These are phyloP conservation scores for Lomentospora prolificans DNA, from an alignment of 2,329 filamentous ascomycete genomes.

Conservation along the genomic window DNA sequence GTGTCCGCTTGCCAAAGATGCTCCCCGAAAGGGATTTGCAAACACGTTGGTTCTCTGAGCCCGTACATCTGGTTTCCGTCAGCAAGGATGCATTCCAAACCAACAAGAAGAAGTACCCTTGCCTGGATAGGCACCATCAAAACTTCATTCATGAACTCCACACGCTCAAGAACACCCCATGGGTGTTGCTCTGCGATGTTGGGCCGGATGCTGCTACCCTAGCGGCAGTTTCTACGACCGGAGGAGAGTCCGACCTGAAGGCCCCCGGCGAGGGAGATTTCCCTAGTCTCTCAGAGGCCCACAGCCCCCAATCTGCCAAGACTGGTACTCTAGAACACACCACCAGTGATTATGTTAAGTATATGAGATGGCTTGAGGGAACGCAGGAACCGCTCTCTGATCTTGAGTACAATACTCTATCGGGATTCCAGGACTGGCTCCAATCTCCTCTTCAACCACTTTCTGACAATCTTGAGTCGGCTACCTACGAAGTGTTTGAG, in stretches of 20 bases:
- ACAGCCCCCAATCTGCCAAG: conserved; percentile 22
- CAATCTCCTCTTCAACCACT: conserved; percentile 91
- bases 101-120: conserved; percentile 52
- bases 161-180: conserved; percentile 52
- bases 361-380: conserved; percentile 74
- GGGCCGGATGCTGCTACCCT: conserved; percentile 35
- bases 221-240: not conserved
- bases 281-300: conserved; percentile 62
- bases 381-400: conserved; percentile 57
- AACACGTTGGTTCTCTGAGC: conserved; percentile 60
- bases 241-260: not conserved
- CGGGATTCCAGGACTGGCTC: conserved; percentile 78
- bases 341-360: conserved; percentile 52
- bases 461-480: conserved; percentile 91
- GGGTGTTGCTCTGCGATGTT: conserved; percentile 53
- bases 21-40: conserved; percentile 52
- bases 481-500: conserved; percentile 97
- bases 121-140: conserved; percentile 52
- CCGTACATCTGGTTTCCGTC: conserved; percentile 52
- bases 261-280: conserved; percentile 41
- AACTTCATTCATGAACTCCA: conserved; percentile 52
- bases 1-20: conserved; percentile 38
- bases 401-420: conserved; percentile 42
- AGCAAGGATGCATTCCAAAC: conserved; percentile 42
- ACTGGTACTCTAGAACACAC: conserved; percentile 12